These are phyloP conservation scores for Mucor racemosus DNA, from an alignment of 371 early-diverging fungal genomes.

Conservation along the genomic window DNA sequence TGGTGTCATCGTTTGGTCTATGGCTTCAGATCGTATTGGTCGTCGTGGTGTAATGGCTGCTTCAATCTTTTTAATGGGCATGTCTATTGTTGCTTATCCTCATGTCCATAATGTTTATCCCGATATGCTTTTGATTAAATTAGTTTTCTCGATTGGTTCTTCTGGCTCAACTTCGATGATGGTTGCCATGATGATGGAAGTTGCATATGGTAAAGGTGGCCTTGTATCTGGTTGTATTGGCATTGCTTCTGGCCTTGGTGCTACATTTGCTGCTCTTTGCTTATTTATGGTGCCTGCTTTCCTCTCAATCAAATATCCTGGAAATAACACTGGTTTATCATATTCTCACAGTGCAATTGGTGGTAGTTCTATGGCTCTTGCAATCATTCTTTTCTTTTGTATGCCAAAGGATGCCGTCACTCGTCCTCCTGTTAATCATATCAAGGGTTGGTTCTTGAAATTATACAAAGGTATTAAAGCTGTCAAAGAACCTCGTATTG, in stretches of 20 bases:
- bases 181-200: constrained; percentile 61
- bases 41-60: constrained; percentile 27
- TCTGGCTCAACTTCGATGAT: constrained; percentile 75
- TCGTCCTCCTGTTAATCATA: constrained; percentile 17
- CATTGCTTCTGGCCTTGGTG: constrained; percentile 58
- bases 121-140: constrained; percentile 51
- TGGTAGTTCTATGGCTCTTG: constrained; percentile 39
- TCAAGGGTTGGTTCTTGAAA: constrained; percentile 10
- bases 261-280: constrained; percentile 51
- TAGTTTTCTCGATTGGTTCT: constrained; percentile 70
- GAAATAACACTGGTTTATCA: constrained; percentile 31
- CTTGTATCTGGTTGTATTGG: constrained; percentile 58
- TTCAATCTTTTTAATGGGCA: constrained; percentile 54
- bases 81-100: constrained; percentile 52
- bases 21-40: constrained; percentile 27
- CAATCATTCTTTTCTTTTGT: constrained; percentile 37
- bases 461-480: constrained; percentile 40
- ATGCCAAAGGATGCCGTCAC: constrained; percentile 38
- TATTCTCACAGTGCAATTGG: constrained; percentile 47
- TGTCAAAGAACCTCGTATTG: constrained; percentile 61
- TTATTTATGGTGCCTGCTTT: constrained; percentile 50
- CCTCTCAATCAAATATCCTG: constrained; percentile 21
- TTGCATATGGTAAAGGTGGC: constrained; percentile 54
- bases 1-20: constrained; percentile 44
- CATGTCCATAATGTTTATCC: constrained; percentile 58